Evolutionary conservation across 352 stramenopile genomes (phyloP).

Genomic region (Blastocystis sp.): DNA sequence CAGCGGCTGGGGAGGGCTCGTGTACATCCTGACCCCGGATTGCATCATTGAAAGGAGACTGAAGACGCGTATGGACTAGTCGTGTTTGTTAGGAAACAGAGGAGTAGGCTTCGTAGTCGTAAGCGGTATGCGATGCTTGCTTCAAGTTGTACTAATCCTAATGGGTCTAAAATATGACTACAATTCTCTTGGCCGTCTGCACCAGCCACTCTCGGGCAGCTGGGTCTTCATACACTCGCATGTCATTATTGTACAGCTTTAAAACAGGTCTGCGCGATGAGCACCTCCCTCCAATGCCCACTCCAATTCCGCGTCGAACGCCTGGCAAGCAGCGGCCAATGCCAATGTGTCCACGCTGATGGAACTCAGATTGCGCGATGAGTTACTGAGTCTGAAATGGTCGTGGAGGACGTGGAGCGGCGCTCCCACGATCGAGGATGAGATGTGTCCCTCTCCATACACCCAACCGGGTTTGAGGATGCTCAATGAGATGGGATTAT

Average conservation of each 20-base stretch:
- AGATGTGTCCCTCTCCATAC: constrained; percentile 42
- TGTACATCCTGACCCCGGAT: constrained; percentile 88
- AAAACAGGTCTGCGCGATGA: not conserved
- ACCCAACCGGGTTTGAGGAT: constrained; percentile 65
- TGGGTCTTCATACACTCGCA: constrained; percentile 6
- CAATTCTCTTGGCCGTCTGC: constrained; percentile 7
- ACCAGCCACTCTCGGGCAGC: constrained; percentile 10
- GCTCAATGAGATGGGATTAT: constrained; percentile 41
- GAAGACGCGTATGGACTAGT: constrained; percentile 70
- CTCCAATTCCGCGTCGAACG: constrained; percentile 11
- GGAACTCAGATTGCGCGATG: constrained; percentile 42
- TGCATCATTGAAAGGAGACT: constrained; percentile 70
- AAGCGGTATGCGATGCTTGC: constrained; percentile 45
- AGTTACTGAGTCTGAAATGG: not conserved
- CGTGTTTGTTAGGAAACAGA: not conserved
- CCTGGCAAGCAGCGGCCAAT: constrained; percentile 41
- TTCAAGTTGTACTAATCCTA: constrained; percentile 36
- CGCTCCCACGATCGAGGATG: constrained; percentile 16
- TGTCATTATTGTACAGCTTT: constrained; percentile 45
- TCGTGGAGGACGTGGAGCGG: constrained; percentile 6
- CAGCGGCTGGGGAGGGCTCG: constrained; percentile 92
- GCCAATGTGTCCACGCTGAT: constrained; percentile 48
- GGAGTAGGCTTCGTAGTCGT: constrained; percentile 55
- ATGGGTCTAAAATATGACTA: not conserved
- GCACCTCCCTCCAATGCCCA: not conserved